Conservation (phyloP, 805 yeast species). For the Metschnikowia vanudenii region DNA sequence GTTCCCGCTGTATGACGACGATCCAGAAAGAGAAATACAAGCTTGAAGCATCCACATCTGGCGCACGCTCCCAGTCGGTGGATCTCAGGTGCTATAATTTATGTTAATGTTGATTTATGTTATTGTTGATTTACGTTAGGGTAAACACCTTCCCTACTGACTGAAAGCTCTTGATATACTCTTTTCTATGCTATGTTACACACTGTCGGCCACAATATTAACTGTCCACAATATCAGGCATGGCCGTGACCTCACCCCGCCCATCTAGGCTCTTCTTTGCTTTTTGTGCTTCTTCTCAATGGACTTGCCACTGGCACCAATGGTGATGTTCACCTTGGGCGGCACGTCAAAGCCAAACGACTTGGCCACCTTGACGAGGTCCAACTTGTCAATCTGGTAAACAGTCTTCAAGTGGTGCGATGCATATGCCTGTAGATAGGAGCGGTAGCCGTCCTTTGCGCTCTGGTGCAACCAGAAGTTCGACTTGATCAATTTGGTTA, state of each 20-base stretch:
- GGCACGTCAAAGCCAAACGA: conserved; percentile 94
- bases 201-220: conserved; percentile 6
- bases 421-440: conserved; percentile 96
- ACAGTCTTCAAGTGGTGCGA: conserved; percentile 95
- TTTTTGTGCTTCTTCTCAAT: conserved; percentile 48
- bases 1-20: no score
- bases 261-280: conserved; percentile 32
- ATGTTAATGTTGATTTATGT: no score
- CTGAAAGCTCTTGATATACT: no score
- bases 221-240: background rate
- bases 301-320: conserved; percentile 86
- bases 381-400: conserved; percentile 92
- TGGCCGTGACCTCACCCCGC: no score
- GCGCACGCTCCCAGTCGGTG: no score
- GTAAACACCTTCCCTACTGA: background rate
- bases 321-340: conserved; percentile 93
- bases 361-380: conserved; percentile 90
- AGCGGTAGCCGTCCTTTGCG: conserved; percentile 96
- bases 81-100: no score
- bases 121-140: no score
- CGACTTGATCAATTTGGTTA: conserved; percentile 85
- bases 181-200: conserved; percentile 14
- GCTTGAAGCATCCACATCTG: no score
- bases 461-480: conserved; percentile 93
- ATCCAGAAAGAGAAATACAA: no score